These are phyloP conservation scores for Carex myosuroides DNA, from an alignment of 176 grass and related monocot species.

Conservation along the genomic window DNA sequence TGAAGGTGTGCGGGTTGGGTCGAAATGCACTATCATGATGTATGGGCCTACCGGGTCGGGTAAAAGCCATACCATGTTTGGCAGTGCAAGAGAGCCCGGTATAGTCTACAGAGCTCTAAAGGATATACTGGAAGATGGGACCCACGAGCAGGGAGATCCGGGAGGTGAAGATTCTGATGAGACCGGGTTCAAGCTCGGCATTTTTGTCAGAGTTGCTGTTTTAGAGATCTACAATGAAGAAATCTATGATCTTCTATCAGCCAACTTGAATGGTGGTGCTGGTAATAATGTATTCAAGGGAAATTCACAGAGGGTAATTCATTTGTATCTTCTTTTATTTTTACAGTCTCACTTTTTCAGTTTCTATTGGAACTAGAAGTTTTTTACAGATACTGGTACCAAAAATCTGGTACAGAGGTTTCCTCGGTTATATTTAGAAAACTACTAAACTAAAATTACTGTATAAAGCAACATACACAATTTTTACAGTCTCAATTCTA, in stretches of 20 bases:
- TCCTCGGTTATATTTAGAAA: too few species aligned
- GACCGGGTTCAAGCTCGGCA: constrained; percentile 31
- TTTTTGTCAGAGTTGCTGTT: constrained; percentile 62
- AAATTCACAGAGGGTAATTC: constrained; percentile 54
- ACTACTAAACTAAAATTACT: too few species aligned
- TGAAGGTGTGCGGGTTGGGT: constrained; percentile 56
- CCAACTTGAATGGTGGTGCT: constrained; percentile 22
- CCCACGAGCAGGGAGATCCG: not conserved
- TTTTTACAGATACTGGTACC: too few species aligned
- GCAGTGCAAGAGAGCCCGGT: constrained; percentile 50
- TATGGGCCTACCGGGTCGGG: constrained; percentile 74
- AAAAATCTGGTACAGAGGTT: too few species aligned
- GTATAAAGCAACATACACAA: not conserved
- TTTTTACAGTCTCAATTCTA: constrained; percentile 2
- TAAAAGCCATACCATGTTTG: constrained; percentile 96
- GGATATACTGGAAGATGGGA: constrained; percentile 45
- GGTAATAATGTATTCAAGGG: constrained; percentile 28
- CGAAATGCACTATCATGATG: constrained; percentile 94
- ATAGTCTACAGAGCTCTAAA: constrained; percentile 86
- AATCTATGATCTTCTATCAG: constrained; percentile 67
- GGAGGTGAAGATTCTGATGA: constrained; percentile 28
- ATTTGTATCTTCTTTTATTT: not conserved
- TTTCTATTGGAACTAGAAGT: too few species aligned
- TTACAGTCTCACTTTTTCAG: not conserved
- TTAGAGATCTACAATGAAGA: constrained; percentile 95